phyloP scores from a whole-genome alignment of 139 green algal genomes.

The Chlorella sp. region DNA sequence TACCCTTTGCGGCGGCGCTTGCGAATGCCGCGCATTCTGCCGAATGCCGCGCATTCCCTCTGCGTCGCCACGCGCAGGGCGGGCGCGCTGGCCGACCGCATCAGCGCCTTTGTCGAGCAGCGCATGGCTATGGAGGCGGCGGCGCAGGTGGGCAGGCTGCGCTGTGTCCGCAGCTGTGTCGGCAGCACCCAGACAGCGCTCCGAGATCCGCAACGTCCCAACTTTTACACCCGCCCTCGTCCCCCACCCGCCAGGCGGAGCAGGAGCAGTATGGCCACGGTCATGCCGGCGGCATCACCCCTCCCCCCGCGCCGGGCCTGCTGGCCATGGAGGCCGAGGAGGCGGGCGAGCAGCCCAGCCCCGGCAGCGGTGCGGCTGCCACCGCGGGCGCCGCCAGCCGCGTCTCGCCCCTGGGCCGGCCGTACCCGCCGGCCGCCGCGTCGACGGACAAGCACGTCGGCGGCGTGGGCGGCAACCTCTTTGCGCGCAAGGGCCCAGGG shows the following conservation, averaged over 20 bases:
- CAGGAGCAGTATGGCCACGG: neutral
- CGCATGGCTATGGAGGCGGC: constrained; percentile 30
- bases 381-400: constrained; percentile 9
- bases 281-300: neutral
- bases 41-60: neutral
- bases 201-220: too few relatives aligned
- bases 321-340: too few relatives aligned
- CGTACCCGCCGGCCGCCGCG: neutral
- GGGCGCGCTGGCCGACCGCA: constrained; percentile 27
- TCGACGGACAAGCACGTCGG: neutral
- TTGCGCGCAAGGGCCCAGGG: constrained; percentile 12
- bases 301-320: neutral
- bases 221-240: too few relatives aligned
- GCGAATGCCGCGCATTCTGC: neutral
- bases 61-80: neutral
- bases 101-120: constrained; percentile 26
- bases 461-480: constrained; percentile 8
- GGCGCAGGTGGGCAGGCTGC: too few relatives aligned
- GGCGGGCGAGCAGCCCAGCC: too few relatives aligned
- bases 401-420: neutral
- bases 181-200: too few relatives aligned
- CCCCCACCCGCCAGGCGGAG: too few relatives aligned
- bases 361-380: neutral
- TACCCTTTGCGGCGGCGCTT: too few relatives aligned
- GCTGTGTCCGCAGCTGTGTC: too few relatives aligned